phyloP scores from a whole-genome alignment of 2,329 filamentous ascomycete genomes.

The Epichloe gansuensis region DNA sequence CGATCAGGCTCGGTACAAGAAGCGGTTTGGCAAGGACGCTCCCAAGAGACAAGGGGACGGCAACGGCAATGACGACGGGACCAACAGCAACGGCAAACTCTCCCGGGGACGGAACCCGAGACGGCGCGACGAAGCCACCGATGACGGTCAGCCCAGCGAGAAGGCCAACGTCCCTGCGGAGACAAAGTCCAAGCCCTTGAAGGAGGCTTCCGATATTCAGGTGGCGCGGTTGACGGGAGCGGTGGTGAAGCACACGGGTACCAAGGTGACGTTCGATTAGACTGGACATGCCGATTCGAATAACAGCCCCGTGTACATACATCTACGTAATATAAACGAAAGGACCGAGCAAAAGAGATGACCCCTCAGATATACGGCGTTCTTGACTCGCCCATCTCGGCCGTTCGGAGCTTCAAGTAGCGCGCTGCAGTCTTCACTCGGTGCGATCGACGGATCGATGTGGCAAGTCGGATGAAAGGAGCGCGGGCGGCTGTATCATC shows the following conservation, averaged over 20 bases:
- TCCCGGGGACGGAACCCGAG: conserved; percentile 24
- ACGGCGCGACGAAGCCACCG: conserved; percentile 15
- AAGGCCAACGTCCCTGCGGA: not conserved
- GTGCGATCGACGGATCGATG: no score
- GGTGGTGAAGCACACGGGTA: conserved; percentile 66
- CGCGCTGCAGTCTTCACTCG: no score
- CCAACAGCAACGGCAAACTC: conserved; percentile 17
- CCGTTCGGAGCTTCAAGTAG: no score
- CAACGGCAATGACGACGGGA: conserved; percentile 11
- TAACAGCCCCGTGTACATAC: not conserved
- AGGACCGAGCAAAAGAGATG: no score
- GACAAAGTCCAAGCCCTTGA: conserved; percentile 23
- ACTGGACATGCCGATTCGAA: not conserved
- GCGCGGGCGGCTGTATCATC: no score
- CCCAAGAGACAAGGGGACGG: conserved; percentile 21
- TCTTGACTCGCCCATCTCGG: no score
- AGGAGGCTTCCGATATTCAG: conserved; percentile 33
- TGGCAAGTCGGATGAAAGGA: no score
- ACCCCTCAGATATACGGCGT: no score
- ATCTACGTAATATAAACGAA: no score
- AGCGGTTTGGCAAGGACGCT: conserved; percentile 72
- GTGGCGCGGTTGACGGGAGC: conserved; percentile 60
- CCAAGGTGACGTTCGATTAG: conserved; percentile 71
- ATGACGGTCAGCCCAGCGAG: conserved; percentile 13
- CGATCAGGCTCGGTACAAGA: conserved; percentile 77